Evolutionary conservation across 2,329 filamentous ascomycete genomes (phyloP), one percentile per base, ranked within the genome.

Genomic region (Aureobasidium sp.): DNA sequence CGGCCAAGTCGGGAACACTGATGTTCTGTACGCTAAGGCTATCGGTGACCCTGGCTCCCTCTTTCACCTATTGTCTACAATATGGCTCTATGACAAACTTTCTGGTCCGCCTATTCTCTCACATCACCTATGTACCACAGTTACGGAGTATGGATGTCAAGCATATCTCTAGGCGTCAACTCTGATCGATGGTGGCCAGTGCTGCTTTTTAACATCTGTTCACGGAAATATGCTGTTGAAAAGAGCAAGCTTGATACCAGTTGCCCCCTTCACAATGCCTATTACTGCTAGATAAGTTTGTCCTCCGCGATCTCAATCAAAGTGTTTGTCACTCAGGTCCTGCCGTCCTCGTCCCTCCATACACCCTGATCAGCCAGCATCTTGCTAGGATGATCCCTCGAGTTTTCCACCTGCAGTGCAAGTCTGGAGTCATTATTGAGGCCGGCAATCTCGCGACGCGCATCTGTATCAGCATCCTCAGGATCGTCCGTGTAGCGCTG

Each of bases 401-500:
- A 66, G 15, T 63, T 61, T 36, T 72, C 70, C 5, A 72, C 64
- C 12, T 67, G 65, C 55, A 67, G 66, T 2, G 70, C 69, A 17
- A 72, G 65, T 22, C 67, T 67, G 3, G 69, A 70, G 47, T 72
- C 69, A 39, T 67, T 69, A 64, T 73, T 72, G 29, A 73, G 59
- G 14, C 66, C 42, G 3, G n/a, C 9, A 11, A 62, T 62, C 34
- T 62, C 60, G 7, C 60, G 60, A 17, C 48, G 60, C 1, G 48
- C 11, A 25, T 48, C 60, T 39, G n/a, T 15, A 29, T 52, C 29
- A 7, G 17, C 60, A 12, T 22, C 48, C 39, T 48, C 49, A 15
- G 49, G 41, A 17, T 62, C 60, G 22, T 56, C 60, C 5, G 51
- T 53, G 60, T 62, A 48, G 42, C 49, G 48, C 37, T 47, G 39